Conservation (phyloP, 1,284 basidiomycete genomes). For the Earliella scabrosa region DNA sequence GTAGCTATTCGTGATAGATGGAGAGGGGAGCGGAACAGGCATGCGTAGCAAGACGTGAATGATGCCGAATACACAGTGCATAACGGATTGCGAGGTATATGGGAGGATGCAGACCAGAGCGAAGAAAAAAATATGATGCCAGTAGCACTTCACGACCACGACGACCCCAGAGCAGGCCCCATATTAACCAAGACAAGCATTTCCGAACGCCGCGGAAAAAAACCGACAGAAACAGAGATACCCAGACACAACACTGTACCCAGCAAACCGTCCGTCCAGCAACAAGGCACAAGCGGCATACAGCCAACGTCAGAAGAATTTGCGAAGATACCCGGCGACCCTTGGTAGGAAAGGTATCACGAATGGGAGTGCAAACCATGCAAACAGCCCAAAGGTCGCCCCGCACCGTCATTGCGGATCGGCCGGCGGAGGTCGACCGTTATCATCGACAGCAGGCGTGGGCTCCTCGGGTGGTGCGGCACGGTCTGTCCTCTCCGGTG, state of each 20-base stretch:
- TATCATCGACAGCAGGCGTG: slow-evolving; percentile 2
- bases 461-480: background rate
- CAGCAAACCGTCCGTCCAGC: slow-evolving; percentile 4
- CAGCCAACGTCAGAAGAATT: slow-evolving; percentile 39
- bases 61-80: slow-evolving; percentile 13
- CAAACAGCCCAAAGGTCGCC: slow-evolving; percentile 58
- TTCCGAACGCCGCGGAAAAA: slow-evolving; percentile 7
- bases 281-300: background rate
- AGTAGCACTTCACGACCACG: background rate
- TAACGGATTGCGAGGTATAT: slow-evolving; percentile 19
- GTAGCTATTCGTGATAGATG: background rate
- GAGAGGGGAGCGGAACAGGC: background rate
- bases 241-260: background rate
- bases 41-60: slow-evolving; percentile 22
- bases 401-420: slow-evolving; percentile 54
- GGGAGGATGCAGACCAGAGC: slow-evolving; percentile 9
- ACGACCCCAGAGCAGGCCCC: background rate
- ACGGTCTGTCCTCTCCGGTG: background rate
- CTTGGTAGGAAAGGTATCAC: slow-evolving; percentile 54
- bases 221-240: slow-evolving; percentile 30
- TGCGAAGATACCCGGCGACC: slow-evolving; percentile 60
- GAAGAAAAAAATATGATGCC: background rate
- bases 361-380: slow-evolving; percentile 48
- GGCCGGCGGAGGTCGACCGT: slow-evolving; percentile 19
- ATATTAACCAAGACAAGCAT: slow-evolving; percentile 21